Evolutionary conservation across 2,329 filamentous ascomycete genomes (phyloP), one percentile per base, ranked within the genome.

Genomic region (Monilinia laxa): DNA sequence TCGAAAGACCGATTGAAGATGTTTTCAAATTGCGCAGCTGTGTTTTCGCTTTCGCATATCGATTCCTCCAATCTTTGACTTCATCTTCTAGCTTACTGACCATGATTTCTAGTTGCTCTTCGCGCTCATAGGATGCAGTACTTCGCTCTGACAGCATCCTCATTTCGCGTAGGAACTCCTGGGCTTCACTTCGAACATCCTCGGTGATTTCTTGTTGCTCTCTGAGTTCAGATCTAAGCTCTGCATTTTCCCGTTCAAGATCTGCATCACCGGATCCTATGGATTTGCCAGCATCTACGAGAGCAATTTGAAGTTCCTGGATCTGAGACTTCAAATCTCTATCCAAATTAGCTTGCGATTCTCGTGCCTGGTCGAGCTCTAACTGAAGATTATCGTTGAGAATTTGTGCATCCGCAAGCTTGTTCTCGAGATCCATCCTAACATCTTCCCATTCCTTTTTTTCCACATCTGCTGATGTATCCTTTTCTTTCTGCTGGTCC

Each of bases 141-240:
- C 90, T 95, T 72, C 93, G 89, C 71, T 92, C 85, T 6, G 93
- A 96, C 57, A 98, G 83, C 56, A 86, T 82, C 70, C 91, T 88
- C 95, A 98, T 99, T 78, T 99, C 95, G 69, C 86, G 84, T 54
- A 99, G 79, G 76, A 94, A 97, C 60, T 88, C 85, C 66, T 91
- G 88, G 0, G 93, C 93, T 79, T 97, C 92, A 65, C 85, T 86
- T 31, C 91, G 87, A 42, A 97, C 95, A 74, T 97, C 91, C 69
- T 96, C 90, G 0, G 93, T 96, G 2, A 95, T 85, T 67, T 90
- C 85, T 71, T 92, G 89, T 76, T 98, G 94, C 70, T 93, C 84
- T 63, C 82, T 80, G 28, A 94, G 79, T 40, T 89, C 84, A 47
- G 79, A 77, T 70, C 90, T 86, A 28, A 93, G 79, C 54, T 86